phyloP scores from a whole-genome alignment of 164 flowering plant genomes.

The Vitis cinerea region DNA sequence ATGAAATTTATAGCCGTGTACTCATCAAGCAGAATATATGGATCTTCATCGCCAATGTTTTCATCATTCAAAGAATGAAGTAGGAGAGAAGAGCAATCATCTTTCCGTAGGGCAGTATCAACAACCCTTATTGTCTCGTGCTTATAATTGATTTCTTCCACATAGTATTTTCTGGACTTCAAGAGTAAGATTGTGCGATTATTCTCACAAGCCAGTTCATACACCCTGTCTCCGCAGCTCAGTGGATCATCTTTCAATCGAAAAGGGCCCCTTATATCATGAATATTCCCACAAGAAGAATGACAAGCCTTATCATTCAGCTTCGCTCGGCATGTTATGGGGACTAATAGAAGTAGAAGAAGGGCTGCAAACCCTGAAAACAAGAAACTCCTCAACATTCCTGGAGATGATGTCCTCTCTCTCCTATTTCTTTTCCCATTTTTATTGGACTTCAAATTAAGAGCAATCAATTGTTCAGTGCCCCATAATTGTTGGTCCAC shows the following conservation, averaged over 20 bases:
- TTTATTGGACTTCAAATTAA: no score
- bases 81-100: no score
- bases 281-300: conserved; percentile 8
- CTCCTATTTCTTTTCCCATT: no score
- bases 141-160: conserved; percentile 11
- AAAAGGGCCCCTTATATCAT: conserved; percentile 7
- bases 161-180: conserved; percentile 4
- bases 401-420: no score
- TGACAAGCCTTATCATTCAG: background rate
- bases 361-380: background rate
- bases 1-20: no score
- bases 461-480: no score
- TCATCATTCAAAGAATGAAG: no score
- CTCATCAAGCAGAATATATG: background rate
- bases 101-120: no score
- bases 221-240: background rate
- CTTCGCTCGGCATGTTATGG: no score
- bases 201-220: conserved; percentile 2
- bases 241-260: conserved; percentile 2
- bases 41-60: background rate
- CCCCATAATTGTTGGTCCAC: no score
- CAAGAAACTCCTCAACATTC: no score
- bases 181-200: conserved; percentile 3
- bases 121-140: conserved; percentile 1
- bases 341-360: background rate